phyloP scores from a whole-genome alignment of 1,284 basidiomycete genomes.

The Meira miltonrushii region DNA sequence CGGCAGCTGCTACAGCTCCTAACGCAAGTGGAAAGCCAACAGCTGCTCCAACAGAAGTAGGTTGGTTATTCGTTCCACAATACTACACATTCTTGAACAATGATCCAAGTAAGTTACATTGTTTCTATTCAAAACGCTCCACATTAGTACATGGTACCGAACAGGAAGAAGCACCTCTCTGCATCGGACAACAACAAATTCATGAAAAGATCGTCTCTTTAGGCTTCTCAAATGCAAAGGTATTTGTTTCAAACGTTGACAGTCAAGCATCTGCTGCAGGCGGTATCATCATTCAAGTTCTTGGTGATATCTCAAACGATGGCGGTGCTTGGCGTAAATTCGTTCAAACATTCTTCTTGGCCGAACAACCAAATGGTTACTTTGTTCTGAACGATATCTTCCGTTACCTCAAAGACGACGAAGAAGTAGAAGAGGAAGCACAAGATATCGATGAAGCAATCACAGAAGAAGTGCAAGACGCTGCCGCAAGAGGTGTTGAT shows the following conservation, averaged over 20 bases:
- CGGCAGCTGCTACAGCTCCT: conserved; percentile 16
- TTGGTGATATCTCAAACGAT: conserved; percentile 89
- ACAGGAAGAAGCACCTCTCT: conserved; percentile 66
- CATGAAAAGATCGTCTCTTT: conserved; percentile 90
- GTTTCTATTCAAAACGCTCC: conserved; percentile 97
- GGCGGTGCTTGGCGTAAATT: conserved; percentile 90
- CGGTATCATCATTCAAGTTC: conserved; percentile 97
- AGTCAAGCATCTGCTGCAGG: conserved; percentile 74
- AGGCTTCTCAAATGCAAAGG: conserved; percentile 92
- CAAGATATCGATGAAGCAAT: conserved; percentile 12
- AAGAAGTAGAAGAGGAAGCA: conserved; percentile 62
- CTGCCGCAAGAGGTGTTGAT: conserved; percentile 17
- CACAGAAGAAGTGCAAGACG: conserved; percentile 23
- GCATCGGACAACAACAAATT: conserved; percentile 96
- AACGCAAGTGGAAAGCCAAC: conserved; percentile 15
- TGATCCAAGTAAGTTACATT: conserved; percentile 89
- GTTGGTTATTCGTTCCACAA: conserved; percentile 53
- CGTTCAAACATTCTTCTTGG: conserved; percentile 98
- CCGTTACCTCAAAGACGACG: conserved; percentile 94
- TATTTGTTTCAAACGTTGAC: conserved; percentile 68
- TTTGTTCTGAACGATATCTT: conserved; percentile 99
- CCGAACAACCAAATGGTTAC: conserved; percentile 97
- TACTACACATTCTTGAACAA: conserved; percentile 88
- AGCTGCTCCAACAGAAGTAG: conserved; percentile 49
- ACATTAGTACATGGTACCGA: conserved; percentile 81